These are phyloP conservation scores for Przewalskia tangutica DNA, from an alignment of 257 asterid genomes.

Conservation along the genomic window DNA sequence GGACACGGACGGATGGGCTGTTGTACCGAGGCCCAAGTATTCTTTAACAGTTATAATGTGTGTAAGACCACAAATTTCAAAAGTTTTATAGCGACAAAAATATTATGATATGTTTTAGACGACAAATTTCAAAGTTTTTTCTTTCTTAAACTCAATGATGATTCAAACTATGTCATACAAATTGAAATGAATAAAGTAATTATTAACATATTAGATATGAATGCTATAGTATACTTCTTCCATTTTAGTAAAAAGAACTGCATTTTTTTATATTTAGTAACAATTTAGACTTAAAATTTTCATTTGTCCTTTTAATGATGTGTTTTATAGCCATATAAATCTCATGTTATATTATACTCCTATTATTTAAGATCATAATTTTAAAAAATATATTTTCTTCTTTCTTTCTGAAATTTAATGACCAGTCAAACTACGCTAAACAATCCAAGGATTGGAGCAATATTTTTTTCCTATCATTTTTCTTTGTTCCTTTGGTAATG, in stretches of 20 bases:
- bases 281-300: background rate
- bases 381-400: background rate
- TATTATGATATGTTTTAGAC: background rate
- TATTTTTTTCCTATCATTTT: background rate
- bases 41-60: rapidly evolving
- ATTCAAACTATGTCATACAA: background rate
- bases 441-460: background rate
- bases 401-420: background rate
- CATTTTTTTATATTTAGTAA: background rate
- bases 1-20: too few species aligned
- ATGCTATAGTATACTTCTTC: background rate
- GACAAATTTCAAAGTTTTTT: background rate
- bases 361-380: background rate
- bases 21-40: too few species aligned
- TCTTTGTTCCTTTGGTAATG: background rate
- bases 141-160: background rate
- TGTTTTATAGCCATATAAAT: background rate
- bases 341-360: background rate
- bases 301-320: background rate
- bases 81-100: too few species aligned
- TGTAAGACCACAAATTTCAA: too few species aligned
- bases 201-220: background rate
- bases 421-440: background rate
- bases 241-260: background rate
- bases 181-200: background rate